A percentile compares a stretch with the other conserved stretches of the same genome.
phyloP scores from a whole-genome alignment of 2,329 filamentous ascomycete genomes.

The Gaeumannomyces tritici region DNA sequence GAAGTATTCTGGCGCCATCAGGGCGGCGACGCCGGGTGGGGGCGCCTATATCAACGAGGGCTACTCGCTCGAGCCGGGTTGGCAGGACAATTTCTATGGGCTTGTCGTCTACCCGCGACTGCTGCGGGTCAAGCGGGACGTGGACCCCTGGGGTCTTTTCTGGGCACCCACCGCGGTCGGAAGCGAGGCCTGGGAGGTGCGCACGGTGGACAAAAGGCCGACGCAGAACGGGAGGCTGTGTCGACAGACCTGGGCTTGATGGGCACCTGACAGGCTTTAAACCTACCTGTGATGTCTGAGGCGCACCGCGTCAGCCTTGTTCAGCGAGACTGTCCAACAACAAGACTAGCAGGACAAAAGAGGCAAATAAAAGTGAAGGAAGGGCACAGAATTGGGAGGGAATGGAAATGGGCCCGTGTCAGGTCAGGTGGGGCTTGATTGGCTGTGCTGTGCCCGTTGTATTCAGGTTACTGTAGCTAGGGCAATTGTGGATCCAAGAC shows the following conservation, averaged over 20 bases:
- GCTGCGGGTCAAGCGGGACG: slow-evolving; percentile 25
- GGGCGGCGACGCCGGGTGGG: slow-evolving; percentile 18
- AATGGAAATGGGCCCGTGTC: not conserved
- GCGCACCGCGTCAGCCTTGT: not conserved
- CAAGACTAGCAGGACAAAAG: not conserved
- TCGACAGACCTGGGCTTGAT: slow-evolving; percentile 1
- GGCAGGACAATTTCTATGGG: slow-evolving; percentile 24
- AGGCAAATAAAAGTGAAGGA: not conserved
- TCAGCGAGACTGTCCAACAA: too few species aligned
- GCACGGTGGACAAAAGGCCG: slow-evolving; percentile 5
- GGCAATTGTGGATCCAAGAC: not conserved
- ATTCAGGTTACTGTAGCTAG: not conserved
- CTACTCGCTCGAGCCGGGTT: slow-evolving; percentile 24
- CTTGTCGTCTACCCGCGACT: slow-evolving; percentile 17
- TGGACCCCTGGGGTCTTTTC: slow-evolving; percentile 28
- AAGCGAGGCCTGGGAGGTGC: slow-evolving; percentile 10
- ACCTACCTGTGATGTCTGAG: not conserved
- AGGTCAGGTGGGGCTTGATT: not conserved
- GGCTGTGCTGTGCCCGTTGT: too few species aligned
- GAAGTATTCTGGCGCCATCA: slow-evolving; percentile 9
- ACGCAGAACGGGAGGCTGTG: slow-evolving; percentile 9
- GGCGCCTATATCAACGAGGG: slow-evolving; percentile 30
- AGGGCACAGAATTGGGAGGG: not conserved
- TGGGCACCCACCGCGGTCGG: slow-evolving; percentile 9
- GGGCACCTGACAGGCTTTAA: too few species aligned